Percentiles rank a stretch among this genome's conserved stretches.
Conservation (phyloP, 768 basidiomycete species). For the Astraeus odoratus region DNA sequence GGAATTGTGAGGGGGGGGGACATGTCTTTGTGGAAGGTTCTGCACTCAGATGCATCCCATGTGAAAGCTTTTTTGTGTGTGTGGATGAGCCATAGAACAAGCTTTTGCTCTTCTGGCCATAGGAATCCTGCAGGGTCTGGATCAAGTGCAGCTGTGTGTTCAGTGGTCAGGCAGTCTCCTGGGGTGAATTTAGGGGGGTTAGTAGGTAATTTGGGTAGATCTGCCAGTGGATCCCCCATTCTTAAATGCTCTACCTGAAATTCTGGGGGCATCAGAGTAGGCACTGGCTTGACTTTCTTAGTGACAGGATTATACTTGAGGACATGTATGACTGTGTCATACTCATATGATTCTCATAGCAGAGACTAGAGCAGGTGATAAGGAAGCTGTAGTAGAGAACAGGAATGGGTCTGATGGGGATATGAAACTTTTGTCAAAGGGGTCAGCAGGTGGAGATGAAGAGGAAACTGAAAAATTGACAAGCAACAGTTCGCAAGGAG, state of each 20-base stretch:
- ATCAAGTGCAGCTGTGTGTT: not conserved
- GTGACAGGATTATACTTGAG: not conserved
- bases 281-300: not conserved
- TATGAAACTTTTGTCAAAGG: not conserved
- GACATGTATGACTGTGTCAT: not conserved
- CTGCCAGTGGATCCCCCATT: not conserved
- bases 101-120: not conserved
- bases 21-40: constrained; percentile 24
- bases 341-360: not conserved
- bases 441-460: not conserved
- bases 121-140: not conserved
- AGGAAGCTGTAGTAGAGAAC: not conserved
- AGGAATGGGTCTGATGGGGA: not conserved
- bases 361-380: not conserved
- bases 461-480: not conserved
- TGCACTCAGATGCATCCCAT: constrained; percentile 30
- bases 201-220: not conserved
- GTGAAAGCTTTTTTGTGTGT: constrained; percentile 22
- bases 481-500: too few species aligned
- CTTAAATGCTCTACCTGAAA: not conserved
- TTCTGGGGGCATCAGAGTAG: not conserved
- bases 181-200: not conserved
- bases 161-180: not conserved
- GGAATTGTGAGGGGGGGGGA: constrained; percentile 28
- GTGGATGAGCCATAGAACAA: not conserved